Percentiles rank a stretch among this genome's conserved stretches.
Evolutionary conservation across 208 protist genomes (phyloP).

Genomic region (Trypanosoma theileri): DNA sequence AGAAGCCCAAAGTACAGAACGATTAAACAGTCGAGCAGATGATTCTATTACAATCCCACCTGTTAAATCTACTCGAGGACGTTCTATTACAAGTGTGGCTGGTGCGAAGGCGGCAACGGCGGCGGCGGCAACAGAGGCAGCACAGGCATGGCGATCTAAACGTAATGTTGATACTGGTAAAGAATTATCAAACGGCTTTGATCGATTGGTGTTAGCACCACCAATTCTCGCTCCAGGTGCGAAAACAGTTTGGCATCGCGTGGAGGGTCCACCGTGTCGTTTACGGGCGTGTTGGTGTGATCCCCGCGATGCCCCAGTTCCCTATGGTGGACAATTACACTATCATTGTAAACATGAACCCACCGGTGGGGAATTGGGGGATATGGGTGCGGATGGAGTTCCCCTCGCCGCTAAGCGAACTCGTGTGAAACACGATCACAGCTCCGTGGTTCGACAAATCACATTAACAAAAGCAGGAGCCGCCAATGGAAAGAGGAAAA

Average conservation of each 20-base stretch:
- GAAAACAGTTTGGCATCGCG: conserved; percentile 12
- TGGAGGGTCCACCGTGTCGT: conserved; percentile 27
- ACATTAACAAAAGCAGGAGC: not conserved
- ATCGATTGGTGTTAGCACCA: conserved; percentile 15
- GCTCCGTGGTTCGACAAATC: not conserved
- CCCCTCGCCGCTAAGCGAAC: not conserved
- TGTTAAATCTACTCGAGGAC: no score
- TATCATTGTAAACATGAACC: conserved; percentile 79
- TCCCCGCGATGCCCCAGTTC: conserved; percentile 45
- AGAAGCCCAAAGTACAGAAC: no score
- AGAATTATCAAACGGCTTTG: conserved; percentile 40
- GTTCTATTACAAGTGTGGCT: no score
- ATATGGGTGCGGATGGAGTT: conserved; percentile 17
- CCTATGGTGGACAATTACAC: conserved; percentile 67
- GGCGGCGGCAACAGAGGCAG: no score
- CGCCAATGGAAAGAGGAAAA: conserved; percentile 11
- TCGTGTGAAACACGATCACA: not conserved
- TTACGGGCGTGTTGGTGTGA: conserved; percentile 84
- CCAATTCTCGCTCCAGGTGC: not conserved
- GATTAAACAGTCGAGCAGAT: no score
- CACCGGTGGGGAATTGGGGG: conserved; percentile 10
- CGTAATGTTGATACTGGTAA: no score
- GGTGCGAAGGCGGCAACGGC: no score
- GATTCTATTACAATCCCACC: no score
- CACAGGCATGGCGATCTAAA: no score